Percentiles rank a stretch among this genome's conserved stretches.
Conservation (phyloP, 2,329 filamentous ascomycete species). For the Penicillium psychrosexuale region DNA sequence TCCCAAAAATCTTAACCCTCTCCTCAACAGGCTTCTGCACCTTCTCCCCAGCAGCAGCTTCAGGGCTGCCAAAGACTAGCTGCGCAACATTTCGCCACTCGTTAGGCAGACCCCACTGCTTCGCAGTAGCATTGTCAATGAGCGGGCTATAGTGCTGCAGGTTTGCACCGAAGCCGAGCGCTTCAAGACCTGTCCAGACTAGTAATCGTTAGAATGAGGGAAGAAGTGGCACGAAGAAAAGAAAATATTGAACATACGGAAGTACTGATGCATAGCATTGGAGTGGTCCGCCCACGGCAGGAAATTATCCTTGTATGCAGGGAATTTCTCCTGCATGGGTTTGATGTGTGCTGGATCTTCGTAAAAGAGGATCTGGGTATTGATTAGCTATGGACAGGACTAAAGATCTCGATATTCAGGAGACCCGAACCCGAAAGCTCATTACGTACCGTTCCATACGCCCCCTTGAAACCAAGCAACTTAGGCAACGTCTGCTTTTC, state of each 20-base stretch:
- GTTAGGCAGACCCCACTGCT: slow-evolving; percentile 66
- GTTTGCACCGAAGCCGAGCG: slow-evolving; percentile 81
- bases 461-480: slow-evolving; percentile 63
- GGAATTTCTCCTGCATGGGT: slow-evolving; percentile 64
- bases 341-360: slow-evolving; percentile 69
- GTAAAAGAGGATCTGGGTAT: slow-evolving; percentile 69
- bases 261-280: slow-evolving; percentile 77
- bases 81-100: slow-evolving; percentile 78
- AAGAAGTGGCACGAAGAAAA: not conserved
- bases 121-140: slow-evolving; percentile 68
- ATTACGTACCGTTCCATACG: slow-evolving; percentile 59
- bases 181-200: slow-evolving; percentile 77
- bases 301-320: slow-evolving; percentile 76
- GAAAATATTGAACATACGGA: slow-evolving; percentile 39
- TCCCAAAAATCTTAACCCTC: slow-evolving; percentile 62
- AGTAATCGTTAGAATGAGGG: not conserved
- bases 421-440: slow-evolving; percentile 47
- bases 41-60: slow-evolving; percentile 61
- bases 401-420: not conserved
- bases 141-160: slow-evolving; percentile 93
- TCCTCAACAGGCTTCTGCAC: slow-evolving; percentile 62
- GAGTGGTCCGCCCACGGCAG: slow-evolving; percentile 72
- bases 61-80: slow-evolving; percentile 71
- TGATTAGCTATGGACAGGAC: not conserved
- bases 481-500: slow-evolving; percentile 46